Evolutionary conservation across 805 yeast species (phyloP).

Genomic region (Blastobotrys muscicola): DNA sequence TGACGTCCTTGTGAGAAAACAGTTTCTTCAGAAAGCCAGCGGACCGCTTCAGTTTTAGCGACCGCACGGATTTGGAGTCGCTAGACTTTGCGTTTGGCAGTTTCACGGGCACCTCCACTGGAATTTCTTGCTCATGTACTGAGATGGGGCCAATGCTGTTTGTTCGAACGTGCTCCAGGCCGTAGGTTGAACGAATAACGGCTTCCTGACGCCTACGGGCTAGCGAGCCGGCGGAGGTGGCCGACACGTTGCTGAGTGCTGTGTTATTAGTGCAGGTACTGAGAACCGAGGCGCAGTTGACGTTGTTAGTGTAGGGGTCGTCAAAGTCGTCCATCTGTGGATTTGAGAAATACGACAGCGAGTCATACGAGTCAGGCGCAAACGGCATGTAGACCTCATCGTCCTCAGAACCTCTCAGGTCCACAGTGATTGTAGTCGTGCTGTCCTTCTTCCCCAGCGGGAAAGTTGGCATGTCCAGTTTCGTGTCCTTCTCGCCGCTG

Average conservation of each 20-base stretch:
- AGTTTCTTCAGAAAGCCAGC: conserved; percentile 22
- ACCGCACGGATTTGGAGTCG: conserved; percentile 5
- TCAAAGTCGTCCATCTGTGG: too few species aligned
- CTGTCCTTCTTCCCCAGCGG: conserved; percentile 2
- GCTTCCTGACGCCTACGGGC: conserved; percentile 52
- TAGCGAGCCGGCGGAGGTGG: conserved; percentile 82
- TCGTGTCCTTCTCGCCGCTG: conserved; percentile 2
- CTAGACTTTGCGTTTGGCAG: conserved; percentile 13
- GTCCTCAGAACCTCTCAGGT: neutral
- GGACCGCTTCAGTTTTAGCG: conserved; percentile 23
- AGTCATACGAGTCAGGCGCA: conserved; percentile 13
- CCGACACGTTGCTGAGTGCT: conserved; percentile 58
- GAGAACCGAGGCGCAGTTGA: conserved; percentile 10
- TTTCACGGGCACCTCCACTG: conserved; percentile 14
- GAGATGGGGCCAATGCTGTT: neutral
- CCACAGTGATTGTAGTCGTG: conserved; percentile 4
- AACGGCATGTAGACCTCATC: conserved; percentile 10
- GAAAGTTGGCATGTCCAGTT: neutral
- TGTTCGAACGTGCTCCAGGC: neutral
- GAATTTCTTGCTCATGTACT: neutral
- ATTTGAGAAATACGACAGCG: neutral
- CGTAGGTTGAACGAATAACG: neutral
- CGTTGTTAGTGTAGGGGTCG: conserved; percentile 7
- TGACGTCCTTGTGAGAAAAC: conserved; percentile 6
- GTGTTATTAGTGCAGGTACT: conserved; percentile 25